Evolutionary conservation across 2,329 filamentous ascomycete species (phyloP), one percentile per base, ranked within the genome.

Genomic region (Calonectria crousiana): DNA sequence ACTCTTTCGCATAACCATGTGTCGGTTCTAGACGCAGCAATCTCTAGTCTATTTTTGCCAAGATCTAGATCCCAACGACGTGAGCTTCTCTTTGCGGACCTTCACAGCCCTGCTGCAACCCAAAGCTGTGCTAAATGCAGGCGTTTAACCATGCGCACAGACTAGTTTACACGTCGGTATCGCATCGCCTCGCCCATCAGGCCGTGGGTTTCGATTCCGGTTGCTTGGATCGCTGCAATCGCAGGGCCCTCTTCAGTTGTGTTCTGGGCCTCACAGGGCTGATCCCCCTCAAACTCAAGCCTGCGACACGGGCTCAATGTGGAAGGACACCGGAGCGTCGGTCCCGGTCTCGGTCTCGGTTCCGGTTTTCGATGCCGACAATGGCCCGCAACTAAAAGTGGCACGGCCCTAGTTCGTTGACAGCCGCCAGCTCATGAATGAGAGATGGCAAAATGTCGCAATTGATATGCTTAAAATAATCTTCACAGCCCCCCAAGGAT

Each of bases 311-410:
- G n/a, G 56, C 56, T 26, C 56, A 30, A 62, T 16, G 6, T 2
- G 56, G 28, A 23, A 60, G 16, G 51, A 47, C 8, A 6, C 11
- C 3, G 4, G 13, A 14, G 13, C 10, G 14, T 70, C 69, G 64
- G 52, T 65, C 58, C 64, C 74, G 71, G 26, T 73, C 38, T 73
- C 67, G 74, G 14, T 60, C 41, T 74, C 74, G 74, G 47, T 74
- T 41, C 51, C 73, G 73, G 32, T 58, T 52, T 74, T 51, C 64
- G n/a, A 34, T 60, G 30, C 60, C 60, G 60, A 38, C 38, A 26
- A 3, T 28, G 52, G 34, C 30, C 9, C 9, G 18, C 36, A 11
- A 26, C 20, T n/a, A 30, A 20, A 20, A 56, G 13, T 51, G 8
- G 51, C 14, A 65, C 32, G 26, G 10, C 10, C 9, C 41, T 44